These are phyloP conservation scores for Crucihimalaya himalaica DNA, from an alignment of 345 rosid genomes.

Conservation along the genomic window DNA sequence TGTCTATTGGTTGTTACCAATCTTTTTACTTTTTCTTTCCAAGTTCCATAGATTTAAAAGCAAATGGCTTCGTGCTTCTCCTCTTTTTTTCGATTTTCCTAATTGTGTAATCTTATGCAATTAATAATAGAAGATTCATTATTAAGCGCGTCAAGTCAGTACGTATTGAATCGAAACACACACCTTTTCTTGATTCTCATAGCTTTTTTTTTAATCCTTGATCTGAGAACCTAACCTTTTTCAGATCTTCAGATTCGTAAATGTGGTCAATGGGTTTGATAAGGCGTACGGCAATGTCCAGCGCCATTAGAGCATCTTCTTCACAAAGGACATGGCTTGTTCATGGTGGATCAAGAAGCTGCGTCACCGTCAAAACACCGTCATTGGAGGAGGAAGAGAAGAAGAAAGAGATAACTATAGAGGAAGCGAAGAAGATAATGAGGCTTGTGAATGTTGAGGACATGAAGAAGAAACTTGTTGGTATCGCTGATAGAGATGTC, in stretches of 20 bases:
- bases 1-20: neutral
- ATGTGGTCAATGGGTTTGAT: slow-evolving; percentile 39
- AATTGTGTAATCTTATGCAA: neutral
- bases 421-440: slow-evolving; percentile 79
- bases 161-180: neutral
- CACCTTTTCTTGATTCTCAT: neutral
- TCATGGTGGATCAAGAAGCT: slow-evolving; percentile 11
- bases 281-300: slow-evolving; percentile 28
- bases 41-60: neutral
- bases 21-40: neutral
- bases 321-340: slow-evolving; percentile 18
- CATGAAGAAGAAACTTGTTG: slow-evolving; percentile 62
- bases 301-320: slow-evolving; percentile 11
- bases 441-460: slow-evolving; percentile 82
- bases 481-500: slow-evolving; percentile 65
- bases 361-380: slow-evolving; percentile 4
- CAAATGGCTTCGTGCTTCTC: slow-evolving; percentile 11
- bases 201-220: neutral
- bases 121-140: neutral
- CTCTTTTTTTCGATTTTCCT: neutral
- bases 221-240: neutral
- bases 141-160: neutral
- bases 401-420: slow-evolving; percentile 41
- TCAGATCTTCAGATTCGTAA: slow-evolving; percentile 20
- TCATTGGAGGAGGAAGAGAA: slow-evolving; percentile 7